Conservation (phyloP, 2,329 filamentous ascomycete species). For the Achaetomium macrosporum region DNA sequence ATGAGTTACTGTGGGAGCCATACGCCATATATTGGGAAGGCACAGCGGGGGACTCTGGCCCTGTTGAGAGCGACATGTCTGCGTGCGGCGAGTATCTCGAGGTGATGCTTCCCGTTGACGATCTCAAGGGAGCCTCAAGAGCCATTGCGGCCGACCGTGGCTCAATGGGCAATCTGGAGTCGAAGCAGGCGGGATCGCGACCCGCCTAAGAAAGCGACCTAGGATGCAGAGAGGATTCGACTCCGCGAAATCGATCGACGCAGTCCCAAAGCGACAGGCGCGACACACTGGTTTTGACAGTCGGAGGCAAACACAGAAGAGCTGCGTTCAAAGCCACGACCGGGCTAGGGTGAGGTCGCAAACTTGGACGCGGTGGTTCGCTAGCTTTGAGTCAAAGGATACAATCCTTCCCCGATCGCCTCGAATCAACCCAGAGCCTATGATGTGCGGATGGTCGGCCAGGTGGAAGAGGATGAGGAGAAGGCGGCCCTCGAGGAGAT, state of each 20-base stretch:
- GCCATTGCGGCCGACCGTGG: conserved; percentile 41
- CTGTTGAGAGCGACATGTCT: conserved; percentile 50
- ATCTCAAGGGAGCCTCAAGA: conserved; percentile 56
- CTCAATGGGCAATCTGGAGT: conserved; percentile 4
- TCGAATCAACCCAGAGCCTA: no score
- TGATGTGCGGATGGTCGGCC: no score
- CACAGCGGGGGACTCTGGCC: conserved; percentile 43
- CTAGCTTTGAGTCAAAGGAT: background rate
- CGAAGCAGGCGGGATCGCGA: background rate
- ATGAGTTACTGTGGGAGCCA: conserved; percentile 24
- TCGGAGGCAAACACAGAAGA: background rate
- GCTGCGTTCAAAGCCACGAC: background rate
- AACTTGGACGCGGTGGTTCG: background rate
- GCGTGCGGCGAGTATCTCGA: conserved; percentile 48
- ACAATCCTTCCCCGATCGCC: background rate
- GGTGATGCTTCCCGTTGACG: conserved; percentile 54
- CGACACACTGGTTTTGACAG: background rate
- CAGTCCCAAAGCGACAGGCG: background rate
- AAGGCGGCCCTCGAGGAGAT: conserved; percentile 4
- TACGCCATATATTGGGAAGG: conserved; percentile 49
- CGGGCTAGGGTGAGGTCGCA: background rate
- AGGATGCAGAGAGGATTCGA: background rate
- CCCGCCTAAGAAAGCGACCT: background rate
- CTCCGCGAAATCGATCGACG: background rate
- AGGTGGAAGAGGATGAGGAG: background rate